Evolutionary conservation across 2,329 filamentous ascomycete species (phyloP), one percentile per base, ranked within the genome.

Genomic region (Simplicillium sp.): DNA sequence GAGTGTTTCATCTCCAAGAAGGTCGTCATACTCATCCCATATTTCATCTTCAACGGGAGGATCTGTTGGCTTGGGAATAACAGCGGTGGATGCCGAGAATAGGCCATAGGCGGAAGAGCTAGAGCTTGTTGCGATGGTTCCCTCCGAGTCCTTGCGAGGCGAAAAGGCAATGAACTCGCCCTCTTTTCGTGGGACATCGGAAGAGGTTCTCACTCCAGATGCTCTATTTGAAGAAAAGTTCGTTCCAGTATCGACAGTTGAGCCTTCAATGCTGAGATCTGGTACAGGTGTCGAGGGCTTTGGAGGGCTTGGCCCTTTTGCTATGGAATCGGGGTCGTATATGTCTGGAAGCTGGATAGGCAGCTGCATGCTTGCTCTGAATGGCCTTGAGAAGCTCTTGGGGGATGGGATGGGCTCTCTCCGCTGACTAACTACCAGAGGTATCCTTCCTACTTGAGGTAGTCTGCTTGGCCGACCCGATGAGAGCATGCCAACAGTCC

Each of bases 1-100:
- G 28, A 54, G 43, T 1, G 57, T 56, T 9, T 70, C 71, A 11
- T 86, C 81, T 39, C 85, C 84, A 40, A 96, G 75, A 11, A 96
- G 66, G 51, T 96, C 90, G 49, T 97, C 82, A 55, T 94, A 96
- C 60, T 94, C 90, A 39, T 89, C 82, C 90, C 90, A 97, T 2
- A 95, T 75, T 55, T 96, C 90, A 51, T 96, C 90, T 48, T 94
- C 85, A 1, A 67, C 77, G 4, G 82, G 71, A 0, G 77, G 80
- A 4, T 79, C 77, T 35, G 68, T 69, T 2, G 76, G 68, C 3
- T 68, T 64, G 1, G 84, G 83, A 16, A 84, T 67, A 3, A 87
- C 63, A 7, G 84, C 81, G 13, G 80, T 84, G 3, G 80, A 77
- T 6, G 74, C 73, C 11, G 71, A 70, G 47, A 73, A 79, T 41